Evolutionary conservation across 176 grass and related monocot species (phyloP), one percentile per base, ranked within the genome.

Genomic region (Neostapfia colusana): DNA sequence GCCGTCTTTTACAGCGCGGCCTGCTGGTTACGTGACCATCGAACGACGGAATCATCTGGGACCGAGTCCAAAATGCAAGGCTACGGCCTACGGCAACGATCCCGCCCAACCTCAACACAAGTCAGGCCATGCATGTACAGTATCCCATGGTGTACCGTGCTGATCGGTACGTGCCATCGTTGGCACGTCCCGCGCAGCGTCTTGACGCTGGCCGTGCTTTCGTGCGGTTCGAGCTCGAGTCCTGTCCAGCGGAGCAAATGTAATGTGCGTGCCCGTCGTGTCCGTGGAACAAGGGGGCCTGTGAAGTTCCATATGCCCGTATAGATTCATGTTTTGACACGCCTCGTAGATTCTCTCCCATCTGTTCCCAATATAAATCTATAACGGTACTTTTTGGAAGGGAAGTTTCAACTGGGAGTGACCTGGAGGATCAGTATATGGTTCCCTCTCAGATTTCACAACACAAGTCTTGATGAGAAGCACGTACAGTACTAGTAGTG

Each of bases 131-230:
- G n/a, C n/a, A n/a, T n/a, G n/a, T n/a, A n/a, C n/a, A n/a, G n/a
- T n/a, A n/a, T n/a, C n/a, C n/a, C n/a, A n/a, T n/a, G 8, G 3
- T 13, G 72, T 24, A 4, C n/a, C 36, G 61, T 39, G 26, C 61
- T 50, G 4, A 41, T 67, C 12, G 28, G 74, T 21, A 38, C 40
- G 37, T 42, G 27, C 38, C 46, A 65, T 61, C 80, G 70, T 34
- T 74, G 80, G 48, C 63, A 57, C 28, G 80, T 82, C 70, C 17
- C 71, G 24, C 62, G 75, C 62, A 23, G 7, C 15, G 55, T 20
- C 11, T 20, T 49, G 18, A 65, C 37, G 46, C 2, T 57, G 39
- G 20, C 6, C 35, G 36, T 45, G 49, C 45, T 6, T 27, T 51
- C 37, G 18, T 3, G 36, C 56, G 9, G 16, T 39, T n/a, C 6